A percentile compares a stretch with the other conserved stretches of the same genome.
Conservation (phyloP, 805 yeast species). For the Candida dendrica region DNA sequence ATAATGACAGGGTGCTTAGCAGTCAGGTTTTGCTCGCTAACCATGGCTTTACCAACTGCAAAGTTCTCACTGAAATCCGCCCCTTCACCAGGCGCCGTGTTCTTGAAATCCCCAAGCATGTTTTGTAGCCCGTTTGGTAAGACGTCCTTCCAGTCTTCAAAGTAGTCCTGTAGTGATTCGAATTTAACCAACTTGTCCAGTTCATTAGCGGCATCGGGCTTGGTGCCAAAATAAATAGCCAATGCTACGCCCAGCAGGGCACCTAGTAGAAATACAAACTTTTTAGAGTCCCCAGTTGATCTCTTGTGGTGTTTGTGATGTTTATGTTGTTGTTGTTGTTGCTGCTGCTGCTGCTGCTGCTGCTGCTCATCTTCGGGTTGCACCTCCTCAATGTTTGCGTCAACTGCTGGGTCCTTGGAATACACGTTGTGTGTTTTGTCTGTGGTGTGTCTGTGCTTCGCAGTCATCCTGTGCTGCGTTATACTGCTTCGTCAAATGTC, state of each 20-base stretch:
- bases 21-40: conserved; percentile 38
- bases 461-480: no score
- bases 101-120: conserved; percentile 48
- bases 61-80: conserved; percentile 70
- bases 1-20: conserved; percentile 75
- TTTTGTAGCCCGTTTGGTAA: conserved; percentile 62
- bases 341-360: neutral
- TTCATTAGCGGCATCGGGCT: conserved; percentile 32
- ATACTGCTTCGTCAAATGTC: no score
- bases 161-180: conserved; percentile 49
- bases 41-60: conserved; percentile 73
- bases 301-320: conserved; percentile 1
- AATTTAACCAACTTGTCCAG: conserved; percentile 46
- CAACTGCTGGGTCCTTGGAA: no score
- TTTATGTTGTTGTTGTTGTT: neutral
- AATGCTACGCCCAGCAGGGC: conserved; percentile 59
- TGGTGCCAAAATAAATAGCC: conserved; percentile 56
- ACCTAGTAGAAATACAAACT: conserved; percentile 62
- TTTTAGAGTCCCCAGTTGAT: conserved; percentile 39
- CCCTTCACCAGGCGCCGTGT: conserved; percentile 9
- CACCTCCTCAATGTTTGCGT: no score
- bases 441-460: neutral
- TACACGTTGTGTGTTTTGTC: no score
- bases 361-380: neutral
- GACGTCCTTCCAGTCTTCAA: conserved; percentile 67